Conservation (phyloP, 176 grass and related monocot genomes). For the Ensete ventricosum region DNA sequence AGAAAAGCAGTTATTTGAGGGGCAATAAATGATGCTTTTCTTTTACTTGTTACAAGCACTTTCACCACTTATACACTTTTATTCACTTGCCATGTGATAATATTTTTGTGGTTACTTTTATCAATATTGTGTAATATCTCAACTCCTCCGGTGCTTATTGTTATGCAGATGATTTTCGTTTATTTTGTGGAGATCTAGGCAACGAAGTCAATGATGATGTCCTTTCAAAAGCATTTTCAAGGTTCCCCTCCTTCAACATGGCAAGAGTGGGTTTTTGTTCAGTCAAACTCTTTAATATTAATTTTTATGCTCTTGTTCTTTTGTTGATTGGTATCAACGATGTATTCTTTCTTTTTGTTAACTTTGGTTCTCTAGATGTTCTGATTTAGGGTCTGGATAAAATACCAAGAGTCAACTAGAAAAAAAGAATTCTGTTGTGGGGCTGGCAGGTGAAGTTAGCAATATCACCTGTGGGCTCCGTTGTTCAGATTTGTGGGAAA, state of each 20-base stretch:
- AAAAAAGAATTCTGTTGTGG: no score
- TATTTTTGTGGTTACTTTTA: background rate
- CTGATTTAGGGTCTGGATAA: no score
- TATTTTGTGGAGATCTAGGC: constrained; percentile 94
- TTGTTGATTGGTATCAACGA: background rate
- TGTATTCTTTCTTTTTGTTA: background rate
- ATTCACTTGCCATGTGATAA: background rate
- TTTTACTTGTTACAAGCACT: background rate
- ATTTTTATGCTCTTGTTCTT: background rate
- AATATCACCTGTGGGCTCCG: no score
- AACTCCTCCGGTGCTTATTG: background rate
- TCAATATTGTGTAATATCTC: background rate
- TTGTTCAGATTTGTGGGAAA: no score
- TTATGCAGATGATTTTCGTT: constrained; percentile 64
- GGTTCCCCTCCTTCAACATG: constrained; percentile 98
- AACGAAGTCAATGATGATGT: constrained; percentile 99
- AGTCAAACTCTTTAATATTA: constrained; percentile 5
- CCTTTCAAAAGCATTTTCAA: constrained; percentile 80
- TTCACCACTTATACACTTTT: background rate
- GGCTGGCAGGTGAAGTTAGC: no score
- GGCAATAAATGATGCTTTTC: background rate
- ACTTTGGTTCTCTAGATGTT: background rate
- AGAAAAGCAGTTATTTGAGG: background rate
- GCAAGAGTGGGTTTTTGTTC: constrained; percentile 46
- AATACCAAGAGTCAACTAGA: no score